phyloP scores from a whole-genome alignment of 1,139 yeast species.

The Saccharomyces hybrid region DNA sequence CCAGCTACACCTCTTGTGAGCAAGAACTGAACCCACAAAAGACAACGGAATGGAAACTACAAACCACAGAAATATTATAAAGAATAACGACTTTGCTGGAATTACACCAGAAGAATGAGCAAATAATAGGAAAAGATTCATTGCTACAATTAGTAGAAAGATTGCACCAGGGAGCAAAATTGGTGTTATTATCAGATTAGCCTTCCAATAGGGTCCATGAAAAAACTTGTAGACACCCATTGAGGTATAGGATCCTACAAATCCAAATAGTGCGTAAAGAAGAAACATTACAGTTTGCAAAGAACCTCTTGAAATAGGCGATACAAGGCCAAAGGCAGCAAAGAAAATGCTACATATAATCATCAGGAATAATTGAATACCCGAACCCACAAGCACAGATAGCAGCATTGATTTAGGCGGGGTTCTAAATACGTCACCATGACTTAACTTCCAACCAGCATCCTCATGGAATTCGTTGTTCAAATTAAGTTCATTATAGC shows the following conservation, averaged over 20 bases:
- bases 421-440: conserved; percentile 90
- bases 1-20: conserved; percentile 56
- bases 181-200: conserved; percentile 78
- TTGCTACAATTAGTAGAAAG: conserved; percentile 53
- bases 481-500: conserved; percentile 81
- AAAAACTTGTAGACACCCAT: conserved; percentile 79
- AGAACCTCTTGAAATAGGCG: conserved; percentile 94
- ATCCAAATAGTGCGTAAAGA: conserved; percentile 70
- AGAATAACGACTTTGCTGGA: conserved; percentile 78
- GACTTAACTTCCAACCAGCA: conserved; percentile 94
- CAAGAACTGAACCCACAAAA: conserved; percentile 68
- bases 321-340: conserved; percentile 81
- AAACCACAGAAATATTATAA: conserved; percentile 79
- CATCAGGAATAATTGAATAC: conserved; percentile 79
- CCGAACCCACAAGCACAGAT: conserved; percentile 82
- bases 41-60: conserved; percentile 79
- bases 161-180: conserved; percentile 72
- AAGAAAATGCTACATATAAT: conserved; percentile 63
- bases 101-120: conserved; percentile 90
- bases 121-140: conserved; percentile 75
- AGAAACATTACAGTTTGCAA: conserved; percentile 84
- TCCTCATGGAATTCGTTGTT: conserved; percentile 89
- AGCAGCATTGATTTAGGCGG: conserved; percentile 67
- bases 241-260: conserved; percentile 79
- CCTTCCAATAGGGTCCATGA: conserved; percentile 89